A percentile compares a stretch with the other conserved stretches of the same genome.
phyloP scores from a whole-genome alignment of 2,329 filamentous ascomycete species.

The Fusarium nodosum region DNA sequence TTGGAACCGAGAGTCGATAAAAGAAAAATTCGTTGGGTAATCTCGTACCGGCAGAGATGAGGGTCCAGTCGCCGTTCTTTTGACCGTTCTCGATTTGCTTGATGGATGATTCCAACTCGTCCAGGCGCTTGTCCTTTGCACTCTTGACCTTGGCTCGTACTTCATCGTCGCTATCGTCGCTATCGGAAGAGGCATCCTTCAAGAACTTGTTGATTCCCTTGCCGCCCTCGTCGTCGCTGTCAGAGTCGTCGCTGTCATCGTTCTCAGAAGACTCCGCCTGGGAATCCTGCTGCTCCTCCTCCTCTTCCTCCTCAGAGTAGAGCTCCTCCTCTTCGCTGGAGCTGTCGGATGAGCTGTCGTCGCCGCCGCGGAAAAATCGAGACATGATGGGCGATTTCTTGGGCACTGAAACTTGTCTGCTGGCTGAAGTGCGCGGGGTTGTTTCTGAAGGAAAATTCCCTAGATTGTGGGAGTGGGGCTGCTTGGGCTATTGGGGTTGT shows the following conservation, averaged over 20 bases:
- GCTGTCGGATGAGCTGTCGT: constrained; percentile 94
- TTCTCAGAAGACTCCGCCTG: constrained; percentile 65
- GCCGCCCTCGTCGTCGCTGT: constrained; percentile 74
- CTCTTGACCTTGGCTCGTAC: constrained; percentile 90
- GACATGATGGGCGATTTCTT: constrained; percentile 75
- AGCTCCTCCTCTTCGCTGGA: constrained; percentile 97
- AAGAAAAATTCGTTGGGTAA: neutral
- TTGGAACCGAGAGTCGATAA: neutral
- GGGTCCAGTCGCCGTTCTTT: constrained; percentile 98
- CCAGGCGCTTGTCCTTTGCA: constrained; percentile 96
- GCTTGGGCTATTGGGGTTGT: constrained; percentile 49
- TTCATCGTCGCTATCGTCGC: constrained; percentile 89
- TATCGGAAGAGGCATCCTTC: constrained; percentile 78
- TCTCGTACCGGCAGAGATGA: constrained; percentile 82
- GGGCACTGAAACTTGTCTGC: constrained; percentile 51
- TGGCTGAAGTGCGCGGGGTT: constrained; percentile 56
- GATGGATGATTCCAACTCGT: constrained; percentile 92
- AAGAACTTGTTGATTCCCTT: constrained; percentile 88
- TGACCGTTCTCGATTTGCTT: constrained; percentile 94
- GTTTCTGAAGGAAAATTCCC: constrained; percentile 55
- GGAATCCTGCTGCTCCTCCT: constrained; percentile 63
- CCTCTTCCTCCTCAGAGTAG: constrained; percentile 71
- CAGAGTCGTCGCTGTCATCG: constrained; percentile 60
- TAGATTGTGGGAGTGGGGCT: constrained; percentile 57
- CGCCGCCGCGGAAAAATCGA: constrained; percentile 93